Percentiles rank a stretch among this genome's conserved stretches.
Evolutionary conservation across 2,329 filamentous ascomycete genomes (phyloP).

Genomic region (Ceratocystiopsis sp.): DNA sequence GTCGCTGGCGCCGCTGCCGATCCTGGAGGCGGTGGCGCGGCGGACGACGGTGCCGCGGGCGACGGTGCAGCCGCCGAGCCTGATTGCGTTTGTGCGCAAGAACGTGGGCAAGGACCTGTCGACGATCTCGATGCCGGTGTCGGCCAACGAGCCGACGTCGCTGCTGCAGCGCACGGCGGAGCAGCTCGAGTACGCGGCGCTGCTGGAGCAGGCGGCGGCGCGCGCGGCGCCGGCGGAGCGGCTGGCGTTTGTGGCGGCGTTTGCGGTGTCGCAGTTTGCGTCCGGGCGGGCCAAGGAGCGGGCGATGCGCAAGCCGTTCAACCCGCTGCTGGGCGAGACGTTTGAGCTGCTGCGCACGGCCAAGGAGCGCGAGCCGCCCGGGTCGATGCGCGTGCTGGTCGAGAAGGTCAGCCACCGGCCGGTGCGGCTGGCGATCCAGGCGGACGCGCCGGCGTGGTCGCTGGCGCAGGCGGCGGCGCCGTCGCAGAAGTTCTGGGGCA

Average conservation of each 20-base stretch:
- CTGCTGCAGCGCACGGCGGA: conserved; percentile 79
- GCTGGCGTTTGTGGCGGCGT: conserved; percentile 71
- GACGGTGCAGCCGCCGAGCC: conserved; percentile 65
- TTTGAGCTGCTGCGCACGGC: conserved; percentile 84
- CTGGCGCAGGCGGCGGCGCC: conserved; percentile 77
- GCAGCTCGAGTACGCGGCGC: conserved; percentile 73
- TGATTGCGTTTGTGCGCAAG: conserved; percentile 89
- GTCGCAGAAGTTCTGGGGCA: conserved; percentile 96
- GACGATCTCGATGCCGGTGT: conserved; percentile 94
- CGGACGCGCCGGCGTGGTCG: conserved; percentile 72
- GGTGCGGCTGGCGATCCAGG: conserved; percentile 83
- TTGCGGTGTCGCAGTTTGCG: conserved; percentile 78
- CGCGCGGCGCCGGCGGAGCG: conserved; percentile 47
- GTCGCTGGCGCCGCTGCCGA: conserved; percentile 58
- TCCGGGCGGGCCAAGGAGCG: conserved; percentile 73
- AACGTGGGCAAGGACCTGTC: conserved; percentile 97
- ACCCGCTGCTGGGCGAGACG: conserved; percentile 89
- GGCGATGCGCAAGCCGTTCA: conserved; percentile 89
- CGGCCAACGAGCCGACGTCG: conserved; percentile 83
- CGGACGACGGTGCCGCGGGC: conserved; percentile 55
- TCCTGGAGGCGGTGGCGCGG: conserved; percentile 46
- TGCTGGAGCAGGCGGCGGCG: conserved; percentile 60
- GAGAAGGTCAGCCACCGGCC: conserved; percentile 93
- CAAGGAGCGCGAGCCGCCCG: conserved; percentile 34
- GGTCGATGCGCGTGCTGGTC: conserved; percentile 62